These are phyloP conservation scores for Sphaerulina vaccinii DNA, from an alignment of 2,329 filamentous ascomycete species.

Conservation along the genomic window DNA sequence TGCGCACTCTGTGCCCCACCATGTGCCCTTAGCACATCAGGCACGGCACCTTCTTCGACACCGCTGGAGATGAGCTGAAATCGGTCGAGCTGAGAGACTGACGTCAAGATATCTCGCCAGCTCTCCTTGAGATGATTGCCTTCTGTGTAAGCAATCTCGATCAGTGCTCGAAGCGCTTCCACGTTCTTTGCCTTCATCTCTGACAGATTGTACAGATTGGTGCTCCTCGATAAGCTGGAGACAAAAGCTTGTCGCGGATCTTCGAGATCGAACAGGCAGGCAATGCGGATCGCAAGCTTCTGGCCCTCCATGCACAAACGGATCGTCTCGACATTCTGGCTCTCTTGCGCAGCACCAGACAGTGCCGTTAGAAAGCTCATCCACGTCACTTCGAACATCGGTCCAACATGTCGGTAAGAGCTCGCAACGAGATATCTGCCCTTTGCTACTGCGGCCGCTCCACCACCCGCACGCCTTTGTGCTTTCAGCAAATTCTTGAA, in stretches of 20 bases:
- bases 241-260: slow-evolving; percentile 96
- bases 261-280: slow-evolving; percentile 87
- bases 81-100: slow-evolving; percentile 91
- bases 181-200: slow-evolving; percentile 97
- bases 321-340: slow-evolving; percentile 88
- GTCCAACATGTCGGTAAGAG: slow-evolving; percentile 90
- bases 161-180: slow-evolving; percentile 84
- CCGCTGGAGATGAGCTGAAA: slow-evolving; percentile 93
- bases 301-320: slow-evolving; percentile 92
- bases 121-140: slow-evolving; percentile 85
- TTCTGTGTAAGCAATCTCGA: slow-evolving; percentile 90
- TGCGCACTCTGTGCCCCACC: slow-evolving; percentile 18
- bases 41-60: slow-evolving; percentile 87
- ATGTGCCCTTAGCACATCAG: slow-evolving; percentile 78
- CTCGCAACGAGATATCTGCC: slow-evolving; percentile 85
- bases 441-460: slow-evolving; percentile 44
- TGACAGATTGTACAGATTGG: slow-evolving; percentile 90
- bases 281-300: slow-evolving; percentile 88
- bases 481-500: slow-evolving; percentile 92
- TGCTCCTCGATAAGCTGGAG: slow-evolving; percentile 85
- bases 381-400: slow-evolving; percentile 99
- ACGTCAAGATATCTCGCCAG: slow-evolving; percentile 94
- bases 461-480: slow-evolving; percentile 71
- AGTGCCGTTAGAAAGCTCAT: slow-evolving; percentile 98
- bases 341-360: slow-evolving; percentile 89